Evolutionary conservation across 257 asterid species (phyloP).

Genomic region (Jasminum sambac): DNA sequence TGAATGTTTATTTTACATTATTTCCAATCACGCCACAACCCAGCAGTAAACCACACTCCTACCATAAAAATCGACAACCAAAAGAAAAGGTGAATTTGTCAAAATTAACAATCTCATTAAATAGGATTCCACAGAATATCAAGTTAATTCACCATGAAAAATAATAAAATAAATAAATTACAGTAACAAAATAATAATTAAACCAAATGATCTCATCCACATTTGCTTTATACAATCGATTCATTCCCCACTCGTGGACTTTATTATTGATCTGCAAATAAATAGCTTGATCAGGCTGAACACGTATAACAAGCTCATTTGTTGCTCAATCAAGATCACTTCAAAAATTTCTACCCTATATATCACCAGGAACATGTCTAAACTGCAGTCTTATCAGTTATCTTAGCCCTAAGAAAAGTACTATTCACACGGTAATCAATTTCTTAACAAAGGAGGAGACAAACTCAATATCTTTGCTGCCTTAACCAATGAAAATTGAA

Average conservation of each 20-base stretch:
- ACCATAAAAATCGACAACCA: no score
- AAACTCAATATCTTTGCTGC: no score
- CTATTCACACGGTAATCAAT: no score
- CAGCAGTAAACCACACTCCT: no score
- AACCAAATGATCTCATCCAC: conserved; percentile 6
- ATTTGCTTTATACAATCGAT: conserved; percentile 90
- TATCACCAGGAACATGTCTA: conserved; percentile 90
- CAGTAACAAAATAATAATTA: neutral
- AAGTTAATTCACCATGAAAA: no score
- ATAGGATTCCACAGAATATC: no score
- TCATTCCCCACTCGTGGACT: conserved; percentile 93
- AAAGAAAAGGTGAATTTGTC: no score
- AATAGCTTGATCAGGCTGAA: conserved; percentile 94
- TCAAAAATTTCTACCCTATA: conserved; percentile 69
- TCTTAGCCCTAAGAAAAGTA: conserved; percentile 60
- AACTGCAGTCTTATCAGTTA: conserved; percentile 95
- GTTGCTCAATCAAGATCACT: conserved; percentile 83
- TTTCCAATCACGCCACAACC: no score
- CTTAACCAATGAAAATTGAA: no score
- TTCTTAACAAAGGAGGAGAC: no score
- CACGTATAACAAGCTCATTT: conserved; percentile 93
- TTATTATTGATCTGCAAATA: conserved; percentile 87
- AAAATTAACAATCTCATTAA: no score
- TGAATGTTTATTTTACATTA: no score
- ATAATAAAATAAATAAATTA: neutral